Evolutionary conservation across 176 grass and related monocot genomes (phyloP).

Genomic region (Poa annua): DNA sequence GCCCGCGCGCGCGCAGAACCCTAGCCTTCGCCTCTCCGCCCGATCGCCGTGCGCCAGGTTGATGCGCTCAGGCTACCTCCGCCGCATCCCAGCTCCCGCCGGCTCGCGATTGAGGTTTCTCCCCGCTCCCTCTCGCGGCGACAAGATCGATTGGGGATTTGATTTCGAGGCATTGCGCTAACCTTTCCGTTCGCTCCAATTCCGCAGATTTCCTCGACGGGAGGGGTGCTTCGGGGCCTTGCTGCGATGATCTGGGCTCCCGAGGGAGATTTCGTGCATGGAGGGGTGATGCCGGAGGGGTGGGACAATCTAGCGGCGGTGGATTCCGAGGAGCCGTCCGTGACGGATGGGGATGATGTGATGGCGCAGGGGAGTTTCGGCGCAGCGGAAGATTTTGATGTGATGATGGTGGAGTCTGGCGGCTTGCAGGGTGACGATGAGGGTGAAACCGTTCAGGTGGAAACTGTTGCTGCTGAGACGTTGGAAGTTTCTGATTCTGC

Average conservation of each 20-base stretch:
- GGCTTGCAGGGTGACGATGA: neutral
- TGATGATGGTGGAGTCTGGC: neutral
- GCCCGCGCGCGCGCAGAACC: conserved; percentile 45
- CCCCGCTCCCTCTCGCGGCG: neutral
- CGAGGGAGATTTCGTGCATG: neutral
- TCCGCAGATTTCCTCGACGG: neutral
- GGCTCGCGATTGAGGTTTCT: neutral
- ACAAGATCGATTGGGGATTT: conserved; percentile 22
- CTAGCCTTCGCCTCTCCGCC: conserved; percentile 10
- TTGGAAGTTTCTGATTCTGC: neutral
- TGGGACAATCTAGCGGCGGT: neutral
- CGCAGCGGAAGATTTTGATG: neutral
- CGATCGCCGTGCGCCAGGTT: neutral
- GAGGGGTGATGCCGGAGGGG: neutral
- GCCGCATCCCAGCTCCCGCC: neutral
- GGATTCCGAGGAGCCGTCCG: neutral
- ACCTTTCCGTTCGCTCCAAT: neutral
- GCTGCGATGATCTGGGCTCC: conserved; percentile 19
- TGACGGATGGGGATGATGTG: neutral
- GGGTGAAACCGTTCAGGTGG: neutral
- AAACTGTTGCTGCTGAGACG: neutral
- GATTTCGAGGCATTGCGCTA: neutral
- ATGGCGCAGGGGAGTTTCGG: neutral
- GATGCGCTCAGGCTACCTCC: neutral
- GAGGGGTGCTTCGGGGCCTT: neutral